Evolutionary conservation across 768 basidiomycete species (phyloP), one percentile per base, ranked within the genome.

Genomic region (Serendipita indica): DNA sequence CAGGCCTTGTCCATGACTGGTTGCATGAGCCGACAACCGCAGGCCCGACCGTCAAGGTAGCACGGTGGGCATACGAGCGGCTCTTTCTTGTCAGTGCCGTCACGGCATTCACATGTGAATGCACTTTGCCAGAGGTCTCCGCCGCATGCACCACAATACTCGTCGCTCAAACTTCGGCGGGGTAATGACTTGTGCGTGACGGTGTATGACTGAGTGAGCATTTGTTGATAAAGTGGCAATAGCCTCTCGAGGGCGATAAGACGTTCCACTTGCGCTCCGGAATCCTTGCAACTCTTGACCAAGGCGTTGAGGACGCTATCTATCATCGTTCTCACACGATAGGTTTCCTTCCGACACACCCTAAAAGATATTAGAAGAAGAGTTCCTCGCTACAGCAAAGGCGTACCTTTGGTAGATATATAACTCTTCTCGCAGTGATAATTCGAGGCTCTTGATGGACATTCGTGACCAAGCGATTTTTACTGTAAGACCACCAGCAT

Each of bases 401-500:
- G 32, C 72, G 60, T 60, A 88, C 89, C 89, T 76, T 67, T 80
- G 79, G 67, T 90, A 91, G 13, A 91, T 76, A 0, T 85, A 85
- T 33, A 91, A 73, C 62, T 91, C 89, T 41, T 84, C 77, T 64
- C 79, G 77, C 32, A 84, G 72, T 2, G 87, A 84, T 0, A 74
- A 72, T 37, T 68, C 67, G 13, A 88, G 67, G 2, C 85, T 83
- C 46, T 71, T 67, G 27, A 84, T 64, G 4, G 85, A 83, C 86
- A 91, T 89, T 45, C 89, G 74, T 0, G 87, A 89, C 89, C 89
- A 91, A 1, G 85, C 84, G 3, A 82, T 81, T 69, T 91, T 91
- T 67, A 89, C 73, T 0, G 86, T 87, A 22, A 91, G 75, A 12
- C 89, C 87, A 22, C 89, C 86, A 49, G 72, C 71, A 63, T 91